A percentile compares a stretch with the other conserved stretches of the same genome.
Conservation (phyloP, 805 yeast species). For the Wickerhamomyces rabaulensis region DNA sequence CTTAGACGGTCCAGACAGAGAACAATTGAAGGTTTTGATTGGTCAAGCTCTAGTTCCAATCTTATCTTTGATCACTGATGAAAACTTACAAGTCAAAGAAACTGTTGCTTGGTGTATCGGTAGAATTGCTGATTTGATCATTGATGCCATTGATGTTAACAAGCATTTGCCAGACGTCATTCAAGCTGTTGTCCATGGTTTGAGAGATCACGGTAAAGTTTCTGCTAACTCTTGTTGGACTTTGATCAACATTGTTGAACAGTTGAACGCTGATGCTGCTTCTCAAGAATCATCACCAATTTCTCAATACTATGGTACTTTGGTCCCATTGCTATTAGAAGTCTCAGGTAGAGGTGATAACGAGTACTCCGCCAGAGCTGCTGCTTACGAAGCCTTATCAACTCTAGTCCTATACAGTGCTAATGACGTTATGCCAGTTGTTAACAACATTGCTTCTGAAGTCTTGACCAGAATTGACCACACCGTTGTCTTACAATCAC, state of each 20-base stretch:
- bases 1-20: constrained; percentile 86
- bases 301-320: constrained; percentile 64
- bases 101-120: constrained; percentile 99
- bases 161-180: constrained; percentile 66
- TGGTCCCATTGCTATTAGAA: constrained; percentile 66
- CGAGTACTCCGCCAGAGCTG: constrained; percentile 83
- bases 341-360: constrained; percentile 73
- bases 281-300: constrained; percentile 49
- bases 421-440: constrained; percentile 58
- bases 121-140: constrained; percentile 83
- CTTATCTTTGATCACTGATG: constrained; percentile 67
- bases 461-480: constrained; percentile 67
- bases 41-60: constrained; percentile 83
- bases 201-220: constrained; percentile 87
- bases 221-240: constrained; percentile 99
- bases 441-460: constrained; percentile 70
- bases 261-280: constrained; percentile 52
- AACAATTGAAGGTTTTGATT: constrained; percentile 60
- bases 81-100: constrained; percentile 81
- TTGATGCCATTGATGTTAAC: constrained; percentile 66
- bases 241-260: constrained; percentile 85
- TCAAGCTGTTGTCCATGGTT: constrained; percentile 70
- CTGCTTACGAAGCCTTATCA: constrained; percentile 94
- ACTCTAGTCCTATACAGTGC: constrained; percentile 75
- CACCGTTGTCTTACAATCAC: constrained; percentile 56